These are phyloP conservation scores for Kwoniella newhampshirensis DNA, from an alignment of 768 basidiomycete species.

Conservation along the genomic window DNA sequence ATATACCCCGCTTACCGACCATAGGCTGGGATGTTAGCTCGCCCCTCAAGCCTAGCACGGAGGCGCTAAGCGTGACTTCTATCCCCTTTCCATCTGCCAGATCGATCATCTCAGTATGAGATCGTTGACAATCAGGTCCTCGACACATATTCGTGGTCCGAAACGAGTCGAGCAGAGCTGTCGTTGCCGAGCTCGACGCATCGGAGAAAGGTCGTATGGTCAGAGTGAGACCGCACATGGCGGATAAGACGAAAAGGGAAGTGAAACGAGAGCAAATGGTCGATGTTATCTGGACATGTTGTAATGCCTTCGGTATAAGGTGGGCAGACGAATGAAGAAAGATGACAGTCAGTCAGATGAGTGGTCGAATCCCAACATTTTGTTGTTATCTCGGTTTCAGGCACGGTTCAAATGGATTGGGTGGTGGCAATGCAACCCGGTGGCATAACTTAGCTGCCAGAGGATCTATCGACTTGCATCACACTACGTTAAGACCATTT, in stretches of 20 bases:
- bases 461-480: no score
- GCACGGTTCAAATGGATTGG: no score
- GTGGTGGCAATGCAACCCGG: no score
- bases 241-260: background rate
- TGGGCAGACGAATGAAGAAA: no score
- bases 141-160: constrained; percentile 14
- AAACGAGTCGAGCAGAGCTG: constrained; percentile 22
- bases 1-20: constrained; percentile 33
- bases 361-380: no score
- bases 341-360: no score
- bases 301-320: no score
- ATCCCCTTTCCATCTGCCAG: constrained; percentile 6
- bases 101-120: constrained; percentile 9
- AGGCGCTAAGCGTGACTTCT: constrained; percentile 34
- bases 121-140: constrained; percentile 33
- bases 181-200: background rate
- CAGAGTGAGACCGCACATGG: constrained; percentile 41
- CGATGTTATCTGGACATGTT: no score
- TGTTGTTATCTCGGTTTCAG: no score
- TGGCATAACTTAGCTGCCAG: no score
- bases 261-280: no score
- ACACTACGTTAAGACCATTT: no score
- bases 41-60: constrained; percentile 49
- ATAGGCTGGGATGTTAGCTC: constrained; percentile 42
- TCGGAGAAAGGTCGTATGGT: constrained; percentile 15